A percentile compares a stretch with the other conserved stretches of the same genome.
Conservation (phyloP, 1,284 basidiomycete genomes). For the Agroathelia rolfsii region DNA sequence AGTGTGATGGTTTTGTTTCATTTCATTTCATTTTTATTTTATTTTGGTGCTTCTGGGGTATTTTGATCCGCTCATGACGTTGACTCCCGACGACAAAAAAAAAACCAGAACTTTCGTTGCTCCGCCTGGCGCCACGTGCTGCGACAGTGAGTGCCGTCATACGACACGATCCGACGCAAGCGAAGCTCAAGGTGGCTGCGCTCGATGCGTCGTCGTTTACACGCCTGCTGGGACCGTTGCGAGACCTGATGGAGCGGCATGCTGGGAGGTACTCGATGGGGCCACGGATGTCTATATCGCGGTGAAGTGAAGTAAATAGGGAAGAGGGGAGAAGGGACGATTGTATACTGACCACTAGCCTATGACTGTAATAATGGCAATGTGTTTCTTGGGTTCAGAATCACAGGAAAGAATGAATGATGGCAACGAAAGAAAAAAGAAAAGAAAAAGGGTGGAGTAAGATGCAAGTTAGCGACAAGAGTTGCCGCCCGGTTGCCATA, state of each 20-base stretch:
- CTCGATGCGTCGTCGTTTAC: conserved; percentile 93
- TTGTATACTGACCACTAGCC: no score
- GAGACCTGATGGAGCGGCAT: conserved; percentile 82
- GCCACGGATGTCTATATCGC: no score
- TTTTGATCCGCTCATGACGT: conserved; percentile 8
- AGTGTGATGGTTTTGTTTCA: conserved; percentile 23
- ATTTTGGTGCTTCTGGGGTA: conserved; percentile 3
- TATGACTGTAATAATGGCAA: no score
- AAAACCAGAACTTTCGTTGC: conserved; percentile 64
- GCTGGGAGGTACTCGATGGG: conserved; percentile 54
- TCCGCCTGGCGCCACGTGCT: conserved; percentile 81
- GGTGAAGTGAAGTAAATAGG: no score
- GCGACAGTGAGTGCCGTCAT: conserved; percentile 84
- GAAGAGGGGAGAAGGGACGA: no score
- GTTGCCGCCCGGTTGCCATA: no score
- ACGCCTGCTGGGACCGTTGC: conserved; percentile 82
- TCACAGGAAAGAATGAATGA: no score
- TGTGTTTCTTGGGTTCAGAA: no score
- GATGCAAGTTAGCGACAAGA: no score
- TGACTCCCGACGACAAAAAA: conserved; percentile 7
- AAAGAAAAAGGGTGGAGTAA: no score
- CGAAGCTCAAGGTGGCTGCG: conserved; percentile 85
- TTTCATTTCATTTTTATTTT: conserved; percentile 2
- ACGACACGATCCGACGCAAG: conserved; percentile 35
- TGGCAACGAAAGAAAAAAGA: no score